A percentile compares a stretch with the other conserved stretches of the same genome.
These are phyloP conservation scores for Physcomitrellopsis africana DNA, from an alignment of 225 moss, liverwort and hornwort species.

Conservation along the genomic window DNA sequence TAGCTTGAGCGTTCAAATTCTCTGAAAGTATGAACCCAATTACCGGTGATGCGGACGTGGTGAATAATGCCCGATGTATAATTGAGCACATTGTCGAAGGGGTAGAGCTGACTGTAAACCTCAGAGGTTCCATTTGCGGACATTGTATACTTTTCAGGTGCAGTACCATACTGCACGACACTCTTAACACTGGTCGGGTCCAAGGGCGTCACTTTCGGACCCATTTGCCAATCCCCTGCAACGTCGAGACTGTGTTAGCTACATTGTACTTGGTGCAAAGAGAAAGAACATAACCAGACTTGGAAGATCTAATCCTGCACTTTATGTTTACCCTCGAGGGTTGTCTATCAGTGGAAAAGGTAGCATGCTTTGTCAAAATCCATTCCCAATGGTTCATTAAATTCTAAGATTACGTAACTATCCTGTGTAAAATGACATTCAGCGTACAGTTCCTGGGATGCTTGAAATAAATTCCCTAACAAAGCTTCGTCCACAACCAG, in stretches of 20 bases:
- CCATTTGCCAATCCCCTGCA: constrained; percentile 62
- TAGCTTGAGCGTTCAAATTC: not conserved
- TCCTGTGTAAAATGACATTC: too few relatives aligned
- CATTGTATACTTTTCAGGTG: constrained; percentile 27
- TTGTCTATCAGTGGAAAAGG: constrained; percentile 2
- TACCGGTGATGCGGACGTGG: constrained; percentile 55
- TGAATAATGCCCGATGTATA: constrained; percentile 72
- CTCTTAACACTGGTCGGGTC: constrained; percentile 50
- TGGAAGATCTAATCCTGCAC: not conserved
- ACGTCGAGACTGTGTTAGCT: not conserved
- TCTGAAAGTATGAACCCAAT: not conserved
- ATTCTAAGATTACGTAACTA: not conserved
- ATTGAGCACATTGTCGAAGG: constrained; percentile 51
- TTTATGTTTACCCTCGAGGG: not conserved
- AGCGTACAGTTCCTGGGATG: too few relatives aligned
- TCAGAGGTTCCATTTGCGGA: constrained; percentile 44
- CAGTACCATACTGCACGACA: constrained; percentile 46
- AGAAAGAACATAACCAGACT: not conserved
- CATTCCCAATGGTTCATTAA: not conserved
- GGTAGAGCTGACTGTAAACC: constrained; percentile 59
- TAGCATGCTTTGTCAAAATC: not conserved
- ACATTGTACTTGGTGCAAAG: not conserved
- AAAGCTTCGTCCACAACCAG: not conserved
- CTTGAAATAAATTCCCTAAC: not conserved
- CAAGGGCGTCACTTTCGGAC: constrained; percentile 45